Conservation (phyloP, 768 basidiomycete species). For the Lactarius psammicola region DNA sequence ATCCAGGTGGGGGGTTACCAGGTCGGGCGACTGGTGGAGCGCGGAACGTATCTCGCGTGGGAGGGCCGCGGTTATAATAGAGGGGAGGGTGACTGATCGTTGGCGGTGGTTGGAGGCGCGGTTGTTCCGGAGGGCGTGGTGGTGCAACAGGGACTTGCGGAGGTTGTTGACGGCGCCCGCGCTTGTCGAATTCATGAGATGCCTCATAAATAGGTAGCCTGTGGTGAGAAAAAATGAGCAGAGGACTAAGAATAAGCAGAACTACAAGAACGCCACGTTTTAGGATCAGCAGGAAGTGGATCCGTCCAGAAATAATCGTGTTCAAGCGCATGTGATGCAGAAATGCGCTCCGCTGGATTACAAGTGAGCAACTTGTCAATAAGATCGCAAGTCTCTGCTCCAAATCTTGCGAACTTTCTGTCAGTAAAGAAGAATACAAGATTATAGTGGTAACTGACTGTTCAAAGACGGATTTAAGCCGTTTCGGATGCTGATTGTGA, state of each 20-base stretch:
- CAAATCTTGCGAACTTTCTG: conserved; percentile 47
- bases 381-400: conserved; percentile 72
- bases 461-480: conserved; percentile 56
- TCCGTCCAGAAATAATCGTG: conserved; percentile 95
- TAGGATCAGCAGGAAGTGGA: conserved; percentile 83
- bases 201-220: conserved; percentile 78
- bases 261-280: conserved; percentile 49
- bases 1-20: conserved; percentile 30
- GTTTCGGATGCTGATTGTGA: conserved; percentile 53
- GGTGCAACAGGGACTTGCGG: conserved; percentile 30
- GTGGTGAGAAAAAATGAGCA: conserved; percentile 10
- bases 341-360: conserved; percentile 80
- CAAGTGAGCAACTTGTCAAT: conserved; percentile 79
- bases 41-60: conserved; percentile 25
- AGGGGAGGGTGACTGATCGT: conserved; percentile 21
- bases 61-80: conserved; percentile 18
- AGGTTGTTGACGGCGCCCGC: conserved; percentile 51
- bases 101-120: conserved; percentile 32
- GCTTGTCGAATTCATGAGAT: conserved; percentile 80
- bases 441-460: conserved; percentile 42
- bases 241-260: not conserved
- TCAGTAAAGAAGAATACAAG: conserved; percentile 21
- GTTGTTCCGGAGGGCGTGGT: conserved; percentile 26
- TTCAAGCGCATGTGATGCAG: conserved; percentile 82
- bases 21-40: conserved; percentile 30